Conservation (phyloP, 2,329 filamentous ascomycete genomes). For the Trichophyton mentagrophytes region DNA sequence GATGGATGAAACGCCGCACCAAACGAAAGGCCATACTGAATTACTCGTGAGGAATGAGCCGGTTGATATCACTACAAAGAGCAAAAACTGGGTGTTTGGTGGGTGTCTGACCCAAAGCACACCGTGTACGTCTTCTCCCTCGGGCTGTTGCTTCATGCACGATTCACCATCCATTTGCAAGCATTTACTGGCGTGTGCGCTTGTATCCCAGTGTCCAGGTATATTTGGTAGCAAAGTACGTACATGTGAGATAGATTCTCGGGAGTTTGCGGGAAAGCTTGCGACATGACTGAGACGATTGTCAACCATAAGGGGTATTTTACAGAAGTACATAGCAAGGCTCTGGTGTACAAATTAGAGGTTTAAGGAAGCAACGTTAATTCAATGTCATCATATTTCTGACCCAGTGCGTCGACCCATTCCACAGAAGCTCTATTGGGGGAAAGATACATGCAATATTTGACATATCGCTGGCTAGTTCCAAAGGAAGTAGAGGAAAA, state of each 20-base stretch:
- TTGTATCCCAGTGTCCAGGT: conserved; percentile 52
- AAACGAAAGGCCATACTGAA: neutral
- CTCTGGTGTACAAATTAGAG: neutral
- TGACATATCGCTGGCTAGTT: neutral
- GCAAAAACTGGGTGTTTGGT: conserved; percentile 3
- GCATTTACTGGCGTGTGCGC: conserved; percentile 71
- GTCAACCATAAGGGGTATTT: neutral
- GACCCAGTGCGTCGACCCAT: neutral
- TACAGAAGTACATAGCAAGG: neutral
- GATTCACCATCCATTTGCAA: conserved; percentile 51
- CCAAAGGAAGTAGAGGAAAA: neutral
- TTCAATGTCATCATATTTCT: neutral
- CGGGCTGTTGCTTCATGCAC: neutral
- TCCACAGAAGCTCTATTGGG: neutral
- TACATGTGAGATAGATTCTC: conserved; percentile 34
- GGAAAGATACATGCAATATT: neutral
- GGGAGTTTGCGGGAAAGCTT: conserved; percentile 7
- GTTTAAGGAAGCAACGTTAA: neutral
- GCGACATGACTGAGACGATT: conserved; percentile 1
- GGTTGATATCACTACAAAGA: neutral
- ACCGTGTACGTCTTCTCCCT: neutral
- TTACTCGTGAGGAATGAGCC: neutral
- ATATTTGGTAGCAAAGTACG: conserved; percentile 47
- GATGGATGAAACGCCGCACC: neutral
- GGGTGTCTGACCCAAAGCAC: neutral